phyloP scores from a whole-genome alignment of 2,329 filamentous ascomycete genomes.

The Sporothrix curviconia region DNA sequence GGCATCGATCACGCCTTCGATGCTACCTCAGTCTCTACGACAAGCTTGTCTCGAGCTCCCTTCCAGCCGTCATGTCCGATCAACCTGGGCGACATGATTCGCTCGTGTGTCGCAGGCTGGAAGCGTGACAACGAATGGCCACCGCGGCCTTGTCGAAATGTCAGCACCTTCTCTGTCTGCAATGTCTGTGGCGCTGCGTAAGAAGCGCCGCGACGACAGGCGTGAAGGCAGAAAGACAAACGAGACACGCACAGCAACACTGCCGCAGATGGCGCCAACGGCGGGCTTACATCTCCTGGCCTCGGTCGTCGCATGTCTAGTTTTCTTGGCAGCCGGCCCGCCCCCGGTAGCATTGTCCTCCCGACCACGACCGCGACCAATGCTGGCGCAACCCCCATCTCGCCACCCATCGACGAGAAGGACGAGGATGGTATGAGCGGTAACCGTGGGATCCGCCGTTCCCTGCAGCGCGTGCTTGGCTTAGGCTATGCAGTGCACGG shows the following conservation, averaged over 20 bases:
- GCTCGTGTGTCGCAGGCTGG: slow-evolving; percentile 81
- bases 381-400: not conserved
- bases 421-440: slow-evolving; percentile 9
- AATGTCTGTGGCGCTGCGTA: slow-evolving; percentile 1
- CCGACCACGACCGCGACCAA: not conserved
- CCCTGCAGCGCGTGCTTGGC: slow-evolving; percentile 31
- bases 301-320: slow-evolving; percentile 18
- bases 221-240: slow-evolving; percentile 9
- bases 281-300: slow-evolving; percentile 4
- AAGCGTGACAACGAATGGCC: slow-evolving; percentile 93
- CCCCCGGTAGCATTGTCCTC: not conserved
- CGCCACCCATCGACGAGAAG: slow-evolving; percentile 6
- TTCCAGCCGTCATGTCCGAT: slow-evolving; percentile 83
- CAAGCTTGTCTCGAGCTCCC: slow-evolving; percentile 73
- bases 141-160: slow-evolving; percentile 41
- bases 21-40: slow-evolving; percentile 82
- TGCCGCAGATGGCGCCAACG: not conserved
- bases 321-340: slow-evolving; percentile 8
- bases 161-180: not conserved
- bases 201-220: slow-evolving; percentile 7
- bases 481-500: slow-evolving; percentile 19
- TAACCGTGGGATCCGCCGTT: slow-evolving; percentile 28
- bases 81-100: slow-evolving; percentile 74
- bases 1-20: slow-evolving; percentile 62
- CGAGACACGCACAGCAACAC: not conserved